A percentile compares a stretch with the other conserved stretches of the same genome.
Conservation (phyloP, 768 basidiomycete species). For the Clavulina sp. region DNA sequence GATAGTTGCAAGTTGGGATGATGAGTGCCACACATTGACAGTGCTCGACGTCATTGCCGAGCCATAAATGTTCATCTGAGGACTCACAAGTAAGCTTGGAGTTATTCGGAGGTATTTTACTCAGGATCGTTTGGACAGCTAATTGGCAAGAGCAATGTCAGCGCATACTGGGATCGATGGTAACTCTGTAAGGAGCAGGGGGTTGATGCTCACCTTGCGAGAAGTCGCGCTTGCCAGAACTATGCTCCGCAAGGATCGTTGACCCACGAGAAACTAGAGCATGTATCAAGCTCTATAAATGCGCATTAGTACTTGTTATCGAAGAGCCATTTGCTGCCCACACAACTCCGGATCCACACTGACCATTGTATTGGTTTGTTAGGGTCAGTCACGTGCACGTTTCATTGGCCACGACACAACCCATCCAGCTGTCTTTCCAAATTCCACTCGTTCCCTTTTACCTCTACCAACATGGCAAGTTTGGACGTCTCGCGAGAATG, state of each 20-base stretch:
- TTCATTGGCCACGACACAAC: no score
- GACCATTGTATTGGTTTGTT: neutral
- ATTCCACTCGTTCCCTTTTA: no score
- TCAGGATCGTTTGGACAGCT: slow-evolving; percentile 74
- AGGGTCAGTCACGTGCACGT: no score
- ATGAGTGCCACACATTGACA: slow-evolving; percentile 1
- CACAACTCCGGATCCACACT: slow-evolving; percentile 1
- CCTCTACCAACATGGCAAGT: no score
- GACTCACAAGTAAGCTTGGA: slow-evolving; percentile 29
- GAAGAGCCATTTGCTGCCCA: neutral
- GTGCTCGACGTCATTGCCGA: neutral
- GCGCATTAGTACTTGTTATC: neutral
- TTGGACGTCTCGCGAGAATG: no score
- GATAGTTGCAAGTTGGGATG: slow-evolving; percentile 22
- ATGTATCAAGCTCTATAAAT: slow-evolving; percentile 40
- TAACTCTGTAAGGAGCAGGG: neutral
- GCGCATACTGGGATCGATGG: neutral
- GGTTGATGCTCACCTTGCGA: slow-evolving; percentile 47
- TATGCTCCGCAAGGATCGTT: slow-evolving; percentile 75
- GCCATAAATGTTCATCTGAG: neutral
- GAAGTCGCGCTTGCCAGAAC: slow-evolving; percentile 66
- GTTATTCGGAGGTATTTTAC: slow-evolving; percentile 87
- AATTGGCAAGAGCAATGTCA: neutral
- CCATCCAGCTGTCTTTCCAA: no score
- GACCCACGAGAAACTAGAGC: slow-evolving; percentile 65